Evolutionary conservation across 1,284 basidiomycete species (phyloP), one percentile per base, ranked within the genome.

Genomic region (Leccinum ponderosum): DNA sequence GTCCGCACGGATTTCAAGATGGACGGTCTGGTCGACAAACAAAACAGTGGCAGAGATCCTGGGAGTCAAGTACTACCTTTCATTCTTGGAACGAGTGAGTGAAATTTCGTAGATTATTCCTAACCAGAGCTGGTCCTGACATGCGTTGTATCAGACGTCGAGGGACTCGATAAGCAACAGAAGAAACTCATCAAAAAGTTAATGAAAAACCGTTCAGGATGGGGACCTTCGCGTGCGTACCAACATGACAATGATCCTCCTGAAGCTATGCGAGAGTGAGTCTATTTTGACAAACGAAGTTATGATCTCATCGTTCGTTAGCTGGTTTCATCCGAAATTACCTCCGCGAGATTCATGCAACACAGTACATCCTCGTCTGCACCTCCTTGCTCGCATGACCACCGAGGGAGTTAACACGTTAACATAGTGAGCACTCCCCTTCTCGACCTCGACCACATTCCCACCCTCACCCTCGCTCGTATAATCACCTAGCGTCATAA

Each of bases 231-330:
- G 52, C 22, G 67, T 65, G 7, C 70, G 66, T 50, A 65, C 63
- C 1, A 63, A 64, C 31, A 62, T 62, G 15, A 71, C 66, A 1
- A 55, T 73, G 58, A 63, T 71, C 1, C 37, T 68, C 25, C 8
- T 68, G 44, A 58, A 59, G 8, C 29, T 69, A 27, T 63, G 60
- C 53, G 55, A 68, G 9, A 52, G 66, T 64, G n/a, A 29, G 63
- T 37, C 1, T 25, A 3, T 11, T 35, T 48, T 20, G n/a, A 51
- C 6, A 1, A 25, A 25, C 31, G 15, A 20, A 15, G 7, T 11
- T 20, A 5, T n/a, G 66, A 5, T 68, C n/a, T 51, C 25, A 51
- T 27, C 8, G 11, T 54, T 52, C 33, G 1, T 37, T 11, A 68
- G 67, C 51, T 17, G 1, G 0, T 6, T 31, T 14, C 5, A 58